Conservation (phyloP, 768 basidiomycete species). For the Scleroderma bovista region DNA sequence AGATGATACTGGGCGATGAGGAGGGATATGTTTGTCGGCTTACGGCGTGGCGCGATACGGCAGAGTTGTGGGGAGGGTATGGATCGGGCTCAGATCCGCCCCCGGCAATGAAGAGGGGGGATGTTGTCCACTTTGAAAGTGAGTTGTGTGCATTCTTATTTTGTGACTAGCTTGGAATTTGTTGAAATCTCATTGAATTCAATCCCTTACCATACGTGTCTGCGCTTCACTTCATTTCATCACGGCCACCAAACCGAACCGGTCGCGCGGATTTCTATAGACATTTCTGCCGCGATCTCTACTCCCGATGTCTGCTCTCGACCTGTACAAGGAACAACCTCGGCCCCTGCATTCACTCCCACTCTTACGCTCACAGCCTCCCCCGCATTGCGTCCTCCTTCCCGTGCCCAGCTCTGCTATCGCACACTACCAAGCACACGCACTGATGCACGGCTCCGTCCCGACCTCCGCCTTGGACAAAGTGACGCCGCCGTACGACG, state of each 20-base stretch:
- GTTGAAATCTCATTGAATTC: no score
- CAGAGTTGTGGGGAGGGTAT: conserved; percentile 61
- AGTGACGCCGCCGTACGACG: conserved; percentile 66
- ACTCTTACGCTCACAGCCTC: conserved; percentile 58
- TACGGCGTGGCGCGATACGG: conserved; percentile 74
- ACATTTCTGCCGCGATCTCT: no score
- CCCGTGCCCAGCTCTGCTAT: conserved; percentile 65
- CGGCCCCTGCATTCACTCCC: background rate
- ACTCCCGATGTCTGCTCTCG: background rate
- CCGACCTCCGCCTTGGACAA: conserved; percentile 66
- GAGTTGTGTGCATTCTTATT: no score
- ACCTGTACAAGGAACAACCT: background rate
- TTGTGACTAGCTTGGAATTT: no score
- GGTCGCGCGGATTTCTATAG: no score
- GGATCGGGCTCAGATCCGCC: conserved; percentile 31
- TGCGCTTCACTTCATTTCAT: no score
- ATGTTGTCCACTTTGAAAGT: conserved; percentile 70
- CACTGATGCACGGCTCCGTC: conserved; percentile 56
- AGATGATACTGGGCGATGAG: conserved; percentile 71
- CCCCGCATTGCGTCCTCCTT: conserved; percentile 39
- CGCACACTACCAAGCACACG: conserved; percentile 65
- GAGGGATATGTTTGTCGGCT: conserved; percentile 62
- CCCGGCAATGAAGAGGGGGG: conserved; percentile 51
- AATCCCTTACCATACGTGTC: no score
- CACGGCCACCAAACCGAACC: no score